Conservation (phyloP, 352 stramenopile genomes). For the Aphanomyces euteiches region DNA sequence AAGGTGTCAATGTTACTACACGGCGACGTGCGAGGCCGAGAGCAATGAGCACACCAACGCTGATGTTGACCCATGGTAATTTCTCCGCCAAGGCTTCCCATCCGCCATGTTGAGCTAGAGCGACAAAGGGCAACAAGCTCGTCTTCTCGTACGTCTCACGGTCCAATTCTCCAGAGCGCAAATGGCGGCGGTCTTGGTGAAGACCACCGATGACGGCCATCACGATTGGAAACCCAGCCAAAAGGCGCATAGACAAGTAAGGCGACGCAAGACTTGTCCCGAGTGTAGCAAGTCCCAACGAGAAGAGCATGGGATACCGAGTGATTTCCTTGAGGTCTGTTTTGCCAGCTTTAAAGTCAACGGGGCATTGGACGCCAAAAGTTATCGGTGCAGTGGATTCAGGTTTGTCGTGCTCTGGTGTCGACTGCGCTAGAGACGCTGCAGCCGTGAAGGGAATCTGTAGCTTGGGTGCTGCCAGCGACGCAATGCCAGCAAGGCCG, state of each 20-base stretch:
- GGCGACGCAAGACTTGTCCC: slow-evolving; percentile 26
- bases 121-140: slow-evolving; percentile 28
- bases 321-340: slow-evolving; percentile 24
- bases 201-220: slow-evolving; percentile 28
- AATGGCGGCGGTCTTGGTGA: slow-evolving; percentile 24
- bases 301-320: slow-evolving; percentile 29
- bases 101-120: slow-evolving; percentile 22
- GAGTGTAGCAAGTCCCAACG: slow-evolving; percentile 25
- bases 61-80: slow-evolving; percentile 28
- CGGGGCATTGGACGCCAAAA: slow-evolving; percentile 25
- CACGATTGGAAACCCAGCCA: slow-evolving; percentile 24
- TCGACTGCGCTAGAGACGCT: not conserved
- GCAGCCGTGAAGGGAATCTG: slow-evolving; percentile 19
- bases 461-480: slow-evolving; percentile 22
- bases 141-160: slow-evolving; percentile 26
- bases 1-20: not conserved
- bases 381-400: not conserved
- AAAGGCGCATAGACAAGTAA: slow-evolving; percentile 21
- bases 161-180: slow-evolving; percentile 22
- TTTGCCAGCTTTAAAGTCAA: slow-evolving; percentile 30
- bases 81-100: slow-evolving; percentile 14
- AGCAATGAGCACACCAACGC: slow-evolving; percentile 14
- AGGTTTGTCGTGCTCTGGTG: not conserved
- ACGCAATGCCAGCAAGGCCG: slow-evolving; percentile 17
- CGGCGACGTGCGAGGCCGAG: slow-evolving; percentile 16